Evolutionary conservation across 768 basidiomycete genomes (phyloP).

Genomic region (Tulasnella sp.): DNA sequence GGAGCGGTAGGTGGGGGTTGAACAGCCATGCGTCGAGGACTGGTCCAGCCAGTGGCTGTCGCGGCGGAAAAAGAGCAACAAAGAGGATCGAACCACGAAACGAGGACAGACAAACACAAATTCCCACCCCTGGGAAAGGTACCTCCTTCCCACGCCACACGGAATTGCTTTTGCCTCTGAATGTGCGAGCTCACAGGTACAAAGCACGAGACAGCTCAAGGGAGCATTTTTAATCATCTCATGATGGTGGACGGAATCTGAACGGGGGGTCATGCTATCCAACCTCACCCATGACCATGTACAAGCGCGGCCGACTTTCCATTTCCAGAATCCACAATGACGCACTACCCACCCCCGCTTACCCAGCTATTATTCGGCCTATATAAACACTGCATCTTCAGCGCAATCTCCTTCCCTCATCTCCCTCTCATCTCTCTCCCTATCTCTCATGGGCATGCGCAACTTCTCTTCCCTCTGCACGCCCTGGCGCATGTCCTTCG

Average conservation of each 20-base stretch:
- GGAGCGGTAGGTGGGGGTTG: background rate
- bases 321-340: too few relatives aligned
- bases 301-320: too few relatives aligned
- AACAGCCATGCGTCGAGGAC: background rate
- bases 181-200: background rate
- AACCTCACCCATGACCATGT: too few relatives aligned
- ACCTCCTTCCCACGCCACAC: background rate
- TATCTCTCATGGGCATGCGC: background rate
- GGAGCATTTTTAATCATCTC: background rate
- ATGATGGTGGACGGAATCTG: too few relatives aligned
- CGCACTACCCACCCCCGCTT: too few relatives aligned
- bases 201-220: background rate
- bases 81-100: background rate
- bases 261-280: too few relatives aligned
- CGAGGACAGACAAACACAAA: background rate
- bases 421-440: background rate
- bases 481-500: background rate
- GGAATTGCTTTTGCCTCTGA: background rate
- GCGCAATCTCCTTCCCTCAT: background rate
- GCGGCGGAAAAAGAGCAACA: background rate
- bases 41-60: conserved; percentile 6
- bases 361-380: too few relatives aligned
- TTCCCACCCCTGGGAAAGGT: background rate
- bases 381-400: too few relatives aligned
- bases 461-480: background rate